phyloP scores from a whole-genome alignment of 2,329 filamentous ascomycete genomes.

The Fusarium sp. region DNA sequence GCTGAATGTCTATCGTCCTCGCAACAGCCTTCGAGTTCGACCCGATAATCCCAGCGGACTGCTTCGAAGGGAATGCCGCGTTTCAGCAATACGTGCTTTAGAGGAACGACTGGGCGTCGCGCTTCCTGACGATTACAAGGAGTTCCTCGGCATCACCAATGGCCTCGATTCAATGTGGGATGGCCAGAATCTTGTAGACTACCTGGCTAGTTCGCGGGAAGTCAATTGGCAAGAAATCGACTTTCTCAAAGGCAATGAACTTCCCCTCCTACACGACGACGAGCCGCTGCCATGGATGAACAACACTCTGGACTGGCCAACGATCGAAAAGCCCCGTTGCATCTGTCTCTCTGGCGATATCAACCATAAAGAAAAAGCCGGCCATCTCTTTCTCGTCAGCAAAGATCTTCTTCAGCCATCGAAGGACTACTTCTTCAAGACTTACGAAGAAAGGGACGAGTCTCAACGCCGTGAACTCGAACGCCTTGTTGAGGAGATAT shows the following conservation, averaged over 20 bases:
- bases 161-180: slow-evolving; percentile 16
- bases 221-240: slow-evolving; percentile 4
- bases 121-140: slow-evolving; percentile 8
- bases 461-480: slow-evolving; percentile 1
- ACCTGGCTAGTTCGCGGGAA: background rate
- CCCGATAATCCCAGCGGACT: background rate
- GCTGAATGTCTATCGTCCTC: background rate
- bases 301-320: slow-evolving; percentile 2
- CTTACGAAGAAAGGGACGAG: background rate
- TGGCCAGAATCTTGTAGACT: slow-evolving; percentile 6
- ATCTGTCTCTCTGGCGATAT: slow-evolving; percentile 2
- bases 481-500: slow-evolving; percentile 7
- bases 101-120: background rate
- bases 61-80: background rate
- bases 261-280: background rate
- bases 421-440: slow-evolving; percentile 11
- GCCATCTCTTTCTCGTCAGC: background rate
- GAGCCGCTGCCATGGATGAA: background rate
- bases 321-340: background rate
- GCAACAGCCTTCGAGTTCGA: background rate
- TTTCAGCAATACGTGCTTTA: background rate
- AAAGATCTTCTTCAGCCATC: slow-evolving; percentile 3
- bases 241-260: slow-evolving; percentile 1
- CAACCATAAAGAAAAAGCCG: background rate
- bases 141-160: background rate